phyloP scores from a whole-genome alignment of 2,329 filamentous ascomycete species.

The Sarocladium kiliense region DNA sequence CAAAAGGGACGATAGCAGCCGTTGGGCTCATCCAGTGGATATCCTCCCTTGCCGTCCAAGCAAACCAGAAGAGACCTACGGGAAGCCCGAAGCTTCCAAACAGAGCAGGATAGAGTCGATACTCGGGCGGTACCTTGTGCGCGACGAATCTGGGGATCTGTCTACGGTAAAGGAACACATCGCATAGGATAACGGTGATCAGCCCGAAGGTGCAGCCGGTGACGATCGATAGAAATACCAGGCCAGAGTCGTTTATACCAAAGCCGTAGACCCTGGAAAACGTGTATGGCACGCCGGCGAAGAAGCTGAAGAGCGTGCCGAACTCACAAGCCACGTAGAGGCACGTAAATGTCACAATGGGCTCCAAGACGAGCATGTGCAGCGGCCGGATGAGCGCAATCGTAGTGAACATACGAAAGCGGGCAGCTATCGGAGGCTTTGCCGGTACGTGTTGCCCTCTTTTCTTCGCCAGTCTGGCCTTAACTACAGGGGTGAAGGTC shows the following conservation, averaged over 20 bases:
- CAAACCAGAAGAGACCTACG: constrained; percentile 54
- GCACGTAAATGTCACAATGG: constrained; percentile 53
- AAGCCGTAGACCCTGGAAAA: constrained; percentile 42
- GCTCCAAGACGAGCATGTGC: constrained; percentile 56
- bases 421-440: constrained; percentile 17
- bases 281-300: constrained; percentile 44
- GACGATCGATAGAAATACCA: background rate
- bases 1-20: constrained; percentile 49
- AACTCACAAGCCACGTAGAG: constrained; percentile 47
- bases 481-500: constrained; percentile 50
- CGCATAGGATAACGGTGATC: constrained; percentile 25
- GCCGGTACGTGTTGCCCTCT: constrained; percentile 24
- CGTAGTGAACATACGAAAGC: constrained; percentile 30
- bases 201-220: constrained; percentile 10
- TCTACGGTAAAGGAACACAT: constrained; percentile 35
- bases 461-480: constrained; percentile 30
- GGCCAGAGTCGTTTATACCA: constrained; percentile 25
- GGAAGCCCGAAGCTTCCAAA: constrained; percentile 49
- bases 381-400: constrained; percentile 44
- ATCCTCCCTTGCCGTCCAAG: constrained; percentile 44
- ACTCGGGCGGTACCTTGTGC: constrained; percentile 43
- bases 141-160: constrained; percentile 26
- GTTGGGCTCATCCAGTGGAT: constrained; percentile 47
- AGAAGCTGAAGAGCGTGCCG: constrained; percentile 48
- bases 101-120: constrained; percentile 55